Evolutionary conservation across 148 eudicot species (phyloP).

Genomic region (Cornus controversa): DNA sequence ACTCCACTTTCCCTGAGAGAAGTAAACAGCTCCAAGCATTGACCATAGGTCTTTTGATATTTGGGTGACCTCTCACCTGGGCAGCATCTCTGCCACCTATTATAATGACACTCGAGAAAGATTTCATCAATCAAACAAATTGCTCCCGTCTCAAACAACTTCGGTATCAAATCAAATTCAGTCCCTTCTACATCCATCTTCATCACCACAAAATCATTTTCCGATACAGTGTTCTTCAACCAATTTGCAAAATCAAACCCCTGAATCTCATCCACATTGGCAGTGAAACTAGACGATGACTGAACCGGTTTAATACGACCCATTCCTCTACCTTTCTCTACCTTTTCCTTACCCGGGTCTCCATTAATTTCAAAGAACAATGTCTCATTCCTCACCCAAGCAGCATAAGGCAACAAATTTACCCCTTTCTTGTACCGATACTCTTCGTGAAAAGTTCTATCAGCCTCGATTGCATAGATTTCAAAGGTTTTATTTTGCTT

Average conservation of each 20-base stretch:
- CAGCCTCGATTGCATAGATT: constrained; percentile 52
- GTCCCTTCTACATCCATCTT: not conserved
- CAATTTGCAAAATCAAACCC: not conserved
- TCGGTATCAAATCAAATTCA: not conserved
- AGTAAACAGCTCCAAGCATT: not conserved
- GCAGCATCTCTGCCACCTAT: not conserved
- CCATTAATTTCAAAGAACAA: not conserved
- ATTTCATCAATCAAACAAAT: not conserved
- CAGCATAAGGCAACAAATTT: not conserved
- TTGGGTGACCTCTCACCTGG: not conserved
- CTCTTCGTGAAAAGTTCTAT: constrained; percentile 42
- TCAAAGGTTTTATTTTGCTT: constrained; percentile 53
- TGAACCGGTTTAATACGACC: not conserved
- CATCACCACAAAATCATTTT: not conserved
- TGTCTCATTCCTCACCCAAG: not conserved
- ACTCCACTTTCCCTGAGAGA: not conserved
- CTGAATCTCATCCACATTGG: not conserved
- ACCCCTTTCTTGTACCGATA: not conserved
- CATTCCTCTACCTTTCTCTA: constrained; percentile 24
- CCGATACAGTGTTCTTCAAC: not conserved
- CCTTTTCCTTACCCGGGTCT: not conserved
- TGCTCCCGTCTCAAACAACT: not conserved
- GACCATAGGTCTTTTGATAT: not conserved
- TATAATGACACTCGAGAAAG: not conserved
- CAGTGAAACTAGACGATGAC: not conserved